A percentile compares a stretch with the other conserved stretches of the same genome.
phyloP scores from a whole-genome alignment of 1,284 basidiomycete genomes.

The Puccinia horiana region DNA sequence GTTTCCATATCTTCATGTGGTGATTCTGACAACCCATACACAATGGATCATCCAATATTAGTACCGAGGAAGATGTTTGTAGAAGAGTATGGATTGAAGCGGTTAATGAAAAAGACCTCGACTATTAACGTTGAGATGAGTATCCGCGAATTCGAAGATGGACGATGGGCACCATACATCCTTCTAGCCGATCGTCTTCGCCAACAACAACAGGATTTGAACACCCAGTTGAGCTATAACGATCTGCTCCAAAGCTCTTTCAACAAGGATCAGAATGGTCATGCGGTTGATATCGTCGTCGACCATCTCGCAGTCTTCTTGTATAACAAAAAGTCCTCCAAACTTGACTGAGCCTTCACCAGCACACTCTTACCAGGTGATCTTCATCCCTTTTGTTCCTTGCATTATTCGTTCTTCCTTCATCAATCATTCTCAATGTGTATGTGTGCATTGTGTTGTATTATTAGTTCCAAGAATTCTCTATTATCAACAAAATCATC shows the following conservation, averaged over 20 bases:
- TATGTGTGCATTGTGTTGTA: no score
- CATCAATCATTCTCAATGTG: no score
- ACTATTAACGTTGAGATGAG: conserved; percentile 67
- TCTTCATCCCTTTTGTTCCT: no score
- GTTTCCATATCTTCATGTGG: background rate
- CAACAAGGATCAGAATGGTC: background rate
- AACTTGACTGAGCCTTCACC: background rate
- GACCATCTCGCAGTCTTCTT: conserved; percentile 13
- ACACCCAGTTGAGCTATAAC: background rate
- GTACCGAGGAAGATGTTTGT: conserved; percentile 75
- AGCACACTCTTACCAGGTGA: background rate
- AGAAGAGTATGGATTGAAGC: conserved; percentile 72
- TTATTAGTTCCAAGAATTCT: no score
- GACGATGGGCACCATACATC: conserved; percentile 68
- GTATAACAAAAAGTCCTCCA: background rate
- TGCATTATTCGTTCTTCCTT: no score
- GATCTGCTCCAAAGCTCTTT: background rate
- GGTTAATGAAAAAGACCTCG: conserved; percentile 67
- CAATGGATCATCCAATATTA: conserved; percentile 53
- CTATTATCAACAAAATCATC: no score
- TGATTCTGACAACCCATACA: background rate
- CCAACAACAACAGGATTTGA: conserved; percentile 51
- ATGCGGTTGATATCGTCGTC: background rate
- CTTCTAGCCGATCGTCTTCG: conserved; percentile 65
- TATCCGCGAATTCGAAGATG: conserved; percentile 68